Percentiles rank a stretch among this genome's conserved stretches.
phyloP scores from a whole-genome alignment of 2,329 filamentous ascomycete species.

The Ploettnerulaceae sp. region DNA sequence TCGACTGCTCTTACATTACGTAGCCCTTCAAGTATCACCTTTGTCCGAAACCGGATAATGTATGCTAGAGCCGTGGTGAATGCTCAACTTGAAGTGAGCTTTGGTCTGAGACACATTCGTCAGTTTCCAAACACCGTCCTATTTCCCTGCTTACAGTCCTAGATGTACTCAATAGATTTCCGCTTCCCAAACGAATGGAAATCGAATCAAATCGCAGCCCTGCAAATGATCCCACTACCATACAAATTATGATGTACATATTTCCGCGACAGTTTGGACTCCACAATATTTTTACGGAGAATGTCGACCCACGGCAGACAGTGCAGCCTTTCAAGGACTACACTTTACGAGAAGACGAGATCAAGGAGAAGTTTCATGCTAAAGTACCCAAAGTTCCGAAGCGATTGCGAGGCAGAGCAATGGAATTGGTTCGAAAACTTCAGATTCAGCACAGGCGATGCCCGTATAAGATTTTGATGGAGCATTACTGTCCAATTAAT shows the following conservation, averaged over 20 bases:
- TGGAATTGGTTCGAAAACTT: slow-evolving; percentile 59
- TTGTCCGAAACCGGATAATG: slow-evolving; percentile 80
- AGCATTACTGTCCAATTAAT: slow-evolving; percentile 69
- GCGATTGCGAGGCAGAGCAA: slow-evolving; percentile 58
- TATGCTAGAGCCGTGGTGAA: slow-evolving; percentile 74
- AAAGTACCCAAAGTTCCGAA: slow-evolving; percentile 48
- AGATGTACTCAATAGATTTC: slow-evolving; percentile 78
- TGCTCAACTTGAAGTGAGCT: slow-evolving; percentile 59
- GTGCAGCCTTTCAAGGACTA: slow-evolving; percentile 78
- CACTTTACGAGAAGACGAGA: slow-evolving; percentile 78
- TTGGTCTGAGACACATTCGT: slow-evolving; percentile 80
- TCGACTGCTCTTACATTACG: slow-evolving; percentile 31
- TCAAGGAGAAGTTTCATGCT: slow-evolving; percentile 38
- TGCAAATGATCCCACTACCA: slow-evolving; percentile 37
- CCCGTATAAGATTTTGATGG: slow-evolving; percentile 72
- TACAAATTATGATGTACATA: slow-evolving; percentile 82
- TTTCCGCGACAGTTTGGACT: slow-evolving; percentile 88
- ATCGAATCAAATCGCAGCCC: neutral
- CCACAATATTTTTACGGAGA: slow-evolving; percentile 85
- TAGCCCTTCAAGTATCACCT: slow-evolving; percentile 54
- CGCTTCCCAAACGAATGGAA: slow-evolving; percentile 24
- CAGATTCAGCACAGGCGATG: slow-evolving; percentile 69
- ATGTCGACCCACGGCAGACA: slow-evolving; percentile 59
- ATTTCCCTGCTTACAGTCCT: slow-evolving; percentile 23
- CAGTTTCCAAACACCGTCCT: slow-evolving; percentile 35